A percentile compares a stretch with the other conserved stretches of the same genome.
phyloP scores from a whole-genome alignment of 352 stramenopile species.

The Globisporangium solare region DNA sequence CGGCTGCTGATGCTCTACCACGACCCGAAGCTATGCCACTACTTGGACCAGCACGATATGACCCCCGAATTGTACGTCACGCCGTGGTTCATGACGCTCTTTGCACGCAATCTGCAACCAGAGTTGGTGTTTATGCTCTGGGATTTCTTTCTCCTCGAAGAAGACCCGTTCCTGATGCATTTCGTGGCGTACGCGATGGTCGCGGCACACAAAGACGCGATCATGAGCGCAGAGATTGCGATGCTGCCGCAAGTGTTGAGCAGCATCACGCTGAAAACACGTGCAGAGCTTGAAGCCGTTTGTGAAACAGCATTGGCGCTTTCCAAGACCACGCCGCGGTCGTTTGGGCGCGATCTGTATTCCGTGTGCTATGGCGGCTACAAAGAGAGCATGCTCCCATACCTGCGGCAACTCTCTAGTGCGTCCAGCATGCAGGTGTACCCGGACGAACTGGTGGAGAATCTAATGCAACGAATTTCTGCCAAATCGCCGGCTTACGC shows the following conservation, averaged over 20 bases:
- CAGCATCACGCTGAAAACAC: constrained; percentile 56
- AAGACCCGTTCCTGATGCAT: constrained; percentile 86
- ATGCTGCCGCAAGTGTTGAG: constrained; percentile 82
- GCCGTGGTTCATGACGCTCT: constrained; percentile 93
- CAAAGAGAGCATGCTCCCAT: constrained; percentile 55
- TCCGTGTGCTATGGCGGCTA: constrained; percentile 81
- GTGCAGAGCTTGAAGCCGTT: constrained; percentile 53
- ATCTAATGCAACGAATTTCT: constrained; percentile 58
- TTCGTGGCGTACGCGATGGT: constrained; percentile 88
- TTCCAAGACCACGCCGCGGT: constrained; percentile 62
- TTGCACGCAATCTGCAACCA: constrained; percentile 74
- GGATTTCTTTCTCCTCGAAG: constrained; percentile 90
- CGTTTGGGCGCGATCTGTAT: constrained; percentile 77
- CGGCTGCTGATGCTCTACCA: constrained; percentile 90
- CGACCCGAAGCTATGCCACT: constrained; percentile 84
- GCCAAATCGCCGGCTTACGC: background rate
- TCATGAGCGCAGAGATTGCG: constrained; percentile 63
- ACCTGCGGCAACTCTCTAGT: constrained; percentile 62
- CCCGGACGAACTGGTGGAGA: constrained; percentile 73
- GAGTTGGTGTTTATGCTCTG: constrained; percentile 83
- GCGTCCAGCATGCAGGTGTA: constrained; percentile 83
- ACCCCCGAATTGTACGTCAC: constrained; percentile 92
- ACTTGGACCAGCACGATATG: constrained; percentile 89
- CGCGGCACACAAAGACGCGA: constrained; percentile 39
- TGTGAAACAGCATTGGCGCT: constrained; percentile 48